These are phyloP conservation scores for Sporisorium reilianum DNA, from an alignment of 1,284 basidiomycete species.

Conservation along the genomic window DNA sequence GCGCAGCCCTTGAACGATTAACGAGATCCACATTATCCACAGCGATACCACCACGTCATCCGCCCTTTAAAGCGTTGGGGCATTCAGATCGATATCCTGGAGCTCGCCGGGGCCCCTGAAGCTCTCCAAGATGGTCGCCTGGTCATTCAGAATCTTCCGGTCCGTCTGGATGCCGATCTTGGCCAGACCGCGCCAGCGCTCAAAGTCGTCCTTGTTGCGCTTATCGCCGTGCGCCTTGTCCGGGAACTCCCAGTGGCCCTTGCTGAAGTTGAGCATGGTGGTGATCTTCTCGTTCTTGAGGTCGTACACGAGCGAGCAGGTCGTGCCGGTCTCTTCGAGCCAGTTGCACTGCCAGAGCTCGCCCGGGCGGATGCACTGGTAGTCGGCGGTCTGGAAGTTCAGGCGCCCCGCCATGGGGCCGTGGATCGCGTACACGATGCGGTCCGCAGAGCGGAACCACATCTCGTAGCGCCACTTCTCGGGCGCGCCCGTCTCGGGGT, in stretches of 20 bases:
- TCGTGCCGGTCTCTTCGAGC: slow-evolving; percentile 69
- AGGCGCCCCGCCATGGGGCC: slow-evolving; percentile 65
- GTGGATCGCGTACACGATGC: slow-evolving; percentile 67
- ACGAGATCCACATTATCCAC: not conserved
- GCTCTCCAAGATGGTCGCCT: slow-evolving; percentile 63
- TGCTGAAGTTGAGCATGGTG: slow-evolving; percentile 67
- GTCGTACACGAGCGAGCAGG: slow-evolving; percentile 66
- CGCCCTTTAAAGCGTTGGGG: slow-evolving; percentile 41
- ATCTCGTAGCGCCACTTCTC: slow-evolving; percentile 66
- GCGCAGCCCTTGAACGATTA: not conserved
- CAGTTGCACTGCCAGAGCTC: slow-evolving; percentile 64
- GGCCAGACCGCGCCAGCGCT: slow-evolving; percentile 64
- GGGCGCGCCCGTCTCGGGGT: slow-evolving; percentile 47
- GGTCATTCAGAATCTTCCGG: slow-evolving; percentile 62
- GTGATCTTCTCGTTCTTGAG: slow-evolving; percentile 59
- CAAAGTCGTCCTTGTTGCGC: slow-evolving; percentile 64
- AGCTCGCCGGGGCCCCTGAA: slow-evolving; percentile 62
- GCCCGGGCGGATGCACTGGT: slow-evolving; percentile 63
- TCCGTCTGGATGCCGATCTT: slow-evolving; percentile 64
- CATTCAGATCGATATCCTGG: slow-evolving; percentile 60
- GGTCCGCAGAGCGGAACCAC: slow-evolving; percentile 63
- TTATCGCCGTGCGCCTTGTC: slow-evolving; percentile 68
- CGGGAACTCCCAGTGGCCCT: slow-evolving; percentile 66
- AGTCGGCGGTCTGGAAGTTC: slow-evolving; percentile 67
- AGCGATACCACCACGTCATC: too few species aligned